Conservation (phyloP, 129 eudicot genomes). For the Artemisia tridentata region DNA sequence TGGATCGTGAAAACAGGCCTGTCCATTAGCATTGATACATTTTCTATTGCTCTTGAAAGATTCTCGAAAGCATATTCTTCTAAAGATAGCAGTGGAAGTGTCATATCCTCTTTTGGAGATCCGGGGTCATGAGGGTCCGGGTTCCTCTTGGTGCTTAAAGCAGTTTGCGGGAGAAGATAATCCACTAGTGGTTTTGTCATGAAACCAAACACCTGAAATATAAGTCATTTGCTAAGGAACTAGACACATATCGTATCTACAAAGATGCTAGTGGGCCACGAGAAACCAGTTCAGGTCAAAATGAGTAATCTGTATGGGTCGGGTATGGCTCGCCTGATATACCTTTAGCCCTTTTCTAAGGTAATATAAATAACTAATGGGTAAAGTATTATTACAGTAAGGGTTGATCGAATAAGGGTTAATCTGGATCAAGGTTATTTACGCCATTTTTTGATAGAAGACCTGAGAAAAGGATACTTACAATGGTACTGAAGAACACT, state of each 20-base stretch:
- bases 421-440: neutral
- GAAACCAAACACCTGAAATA: conserved; percentile 79
- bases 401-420: neutral
- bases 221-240: neutral
- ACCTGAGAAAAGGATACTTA: conserved; percentile 27
- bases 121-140: conserved; percentile 45
- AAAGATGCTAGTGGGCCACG: neutral
- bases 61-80: conserved; percentile 72
- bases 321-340: neutral
- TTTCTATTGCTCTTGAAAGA: conserved; percentile 59
- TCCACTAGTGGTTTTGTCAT: conserved; percentile 72
- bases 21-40: conserved; percentile 67
- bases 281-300: neutral
- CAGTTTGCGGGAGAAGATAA: conserved; percentile 50
- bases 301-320: neutral
- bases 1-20: conserved; percentile 88
- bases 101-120: conserved; percentile 62
- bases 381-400: neutral
- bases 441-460: neutral
- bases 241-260: neutral
- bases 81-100: conserved; percentile 72
- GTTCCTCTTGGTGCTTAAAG: conserved; percentile 13
- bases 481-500: conserved; percentile 80
- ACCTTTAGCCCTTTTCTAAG: neutral
- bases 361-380: neutral